Conservation (phyloP, 78 protist genomes). For the Speleostelium caveatum region DNA sequence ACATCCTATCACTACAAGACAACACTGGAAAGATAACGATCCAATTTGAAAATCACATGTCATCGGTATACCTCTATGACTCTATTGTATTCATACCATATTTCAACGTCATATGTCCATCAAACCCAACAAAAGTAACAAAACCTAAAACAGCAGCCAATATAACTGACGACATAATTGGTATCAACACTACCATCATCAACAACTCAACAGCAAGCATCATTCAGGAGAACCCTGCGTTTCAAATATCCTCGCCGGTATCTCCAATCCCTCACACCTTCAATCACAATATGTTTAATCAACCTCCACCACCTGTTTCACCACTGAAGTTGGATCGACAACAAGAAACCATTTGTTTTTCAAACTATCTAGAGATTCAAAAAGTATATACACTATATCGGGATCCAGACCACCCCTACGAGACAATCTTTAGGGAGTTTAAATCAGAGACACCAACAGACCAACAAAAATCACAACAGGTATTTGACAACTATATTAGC, state of each 20-base stretch:
- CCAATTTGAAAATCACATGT: not conserved
- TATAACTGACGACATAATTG: not conserved
- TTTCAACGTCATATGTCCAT: conserved; percentile 28
- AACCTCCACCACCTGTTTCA: no score
- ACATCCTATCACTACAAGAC: conserved; percentile 8
- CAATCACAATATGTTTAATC: not conserved
- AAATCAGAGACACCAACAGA: not conserved
- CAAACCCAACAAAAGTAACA: not conserved
- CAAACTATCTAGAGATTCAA: conserved; percentile 51
- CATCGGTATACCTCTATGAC: not conserved
- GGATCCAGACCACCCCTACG: conserved; percentile 9
- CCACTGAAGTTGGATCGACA: no score
- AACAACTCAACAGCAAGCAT: not conserved
- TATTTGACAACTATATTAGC: not conserved
- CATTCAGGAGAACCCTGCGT: no score
- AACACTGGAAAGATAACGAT: conserved; percentile 14
- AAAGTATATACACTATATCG: conserved; percentile 25
- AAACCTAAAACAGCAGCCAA: not conserved
- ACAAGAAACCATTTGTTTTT: not conserved
- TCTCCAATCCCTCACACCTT: not conserved
- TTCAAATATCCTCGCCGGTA: no score
- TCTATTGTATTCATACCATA: conserved; percentile 22
- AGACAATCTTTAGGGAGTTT: not conserved
- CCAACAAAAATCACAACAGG: not conserved
- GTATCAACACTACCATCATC: not conserved